Percentiles rank a stretch among this genome's conserved stretches.
These are phyloP conservation scores for Saccharomyces hybrid DNA, from an alignment of 1,139 yeast species.

Conservation along the genomic window DNA sequence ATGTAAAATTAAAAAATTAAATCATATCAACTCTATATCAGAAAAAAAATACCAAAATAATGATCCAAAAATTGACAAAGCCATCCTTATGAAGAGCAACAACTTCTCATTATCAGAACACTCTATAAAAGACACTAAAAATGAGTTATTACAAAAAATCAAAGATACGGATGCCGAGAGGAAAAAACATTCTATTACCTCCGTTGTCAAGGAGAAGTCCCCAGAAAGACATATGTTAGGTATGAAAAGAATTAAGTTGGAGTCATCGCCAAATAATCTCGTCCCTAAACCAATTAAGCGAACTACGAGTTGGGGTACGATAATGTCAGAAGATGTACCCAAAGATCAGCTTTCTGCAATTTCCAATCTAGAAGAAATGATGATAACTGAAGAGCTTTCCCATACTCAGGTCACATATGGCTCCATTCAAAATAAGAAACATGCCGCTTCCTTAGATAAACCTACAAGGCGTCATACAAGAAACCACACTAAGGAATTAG, in stretches of 20 bases:
- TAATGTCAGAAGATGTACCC: constrained; percentile 18
- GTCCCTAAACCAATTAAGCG: constrained; percentile 12
- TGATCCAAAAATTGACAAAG: constrained; percentile 1
- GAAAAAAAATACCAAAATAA: neutral
- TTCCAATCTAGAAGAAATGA: neutral
- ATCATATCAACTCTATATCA: constrained; percentile 1
- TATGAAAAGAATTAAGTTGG: constrained; percentile 5
- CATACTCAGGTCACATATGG: constrained; percentile 35
- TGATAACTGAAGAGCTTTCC: constrained; percentile 23
- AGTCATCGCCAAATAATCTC: constrained; percentile 1
- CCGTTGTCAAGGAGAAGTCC: too few relatives aligned
- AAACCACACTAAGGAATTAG: constrained; percentile 8
- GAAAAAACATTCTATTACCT: too few relatives aligned
- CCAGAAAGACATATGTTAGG: constrained; percentile 1
- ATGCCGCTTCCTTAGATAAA: constrained; percentile 8
- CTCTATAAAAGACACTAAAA: neutral
- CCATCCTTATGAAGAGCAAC: neutral
- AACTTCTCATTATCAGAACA: neutral
- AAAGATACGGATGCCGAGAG: neutral
- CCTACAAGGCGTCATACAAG: constrained; percentile 21
- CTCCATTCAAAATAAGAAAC: neutral
- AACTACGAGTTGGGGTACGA: constrained; percentile 27
- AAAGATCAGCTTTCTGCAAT: neutral
- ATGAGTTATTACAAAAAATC: constrained; percentile 2
- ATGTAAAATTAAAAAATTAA: constrained; percentile 8